Base-by-base conservation (phyloP, 495 filamentous ascomycete genomes). In the Clavariopsis aquatica region DNA sequence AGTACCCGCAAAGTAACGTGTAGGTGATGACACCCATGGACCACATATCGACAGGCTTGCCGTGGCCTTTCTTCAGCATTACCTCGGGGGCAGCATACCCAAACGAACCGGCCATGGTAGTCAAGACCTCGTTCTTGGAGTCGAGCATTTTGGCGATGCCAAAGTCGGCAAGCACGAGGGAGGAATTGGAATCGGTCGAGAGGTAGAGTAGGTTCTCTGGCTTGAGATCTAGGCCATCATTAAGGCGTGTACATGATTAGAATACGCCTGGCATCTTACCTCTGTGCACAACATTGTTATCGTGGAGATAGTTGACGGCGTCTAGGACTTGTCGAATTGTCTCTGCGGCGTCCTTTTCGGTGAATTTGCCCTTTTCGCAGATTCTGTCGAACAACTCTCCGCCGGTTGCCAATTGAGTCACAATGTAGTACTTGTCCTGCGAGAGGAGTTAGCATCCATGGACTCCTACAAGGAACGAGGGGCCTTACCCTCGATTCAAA, bases 11-110 rank as follows among this genome's bases (percentile, higher is more conserved):
- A 43, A 99, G 90, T n/a, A 99, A 83, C 17, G 95, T 98, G 78
- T 99, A 99, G 28, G 95, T 98, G 72, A 99, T 98, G 68, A 99
- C 93, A 66, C 94, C 94, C 70, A 99, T 81, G 9, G 93, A 97
- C 94, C 94, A 99, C 90, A 99, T 95, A 73, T 99, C 94, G 28
- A 98, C 94, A n/a, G 94, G 90, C 75, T 98, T 98, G 71, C 95
- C 94, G 73, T 99, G 94, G 38, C 95, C 94, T 68, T 90, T 85
- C 80, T 96, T 97, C 52, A 96, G 81, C 94, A 99, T 99, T 47
- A 99, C 93, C 74, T 99, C 94, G 8, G 94, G 94, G 0, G 94
- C 94, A 20, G 94, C 94, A 71, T 99, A 99, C 43, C 94, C 94
- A 75, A 99, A 98, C 2, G 95, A 98, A 34, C 94, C 94, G 20